These are phyloP conservation scores for Lasiodiplodia sp. DNA, from an alignment of 2,329 filamentous ascomycete genomes.

Conservation along the genomic window DNA sequence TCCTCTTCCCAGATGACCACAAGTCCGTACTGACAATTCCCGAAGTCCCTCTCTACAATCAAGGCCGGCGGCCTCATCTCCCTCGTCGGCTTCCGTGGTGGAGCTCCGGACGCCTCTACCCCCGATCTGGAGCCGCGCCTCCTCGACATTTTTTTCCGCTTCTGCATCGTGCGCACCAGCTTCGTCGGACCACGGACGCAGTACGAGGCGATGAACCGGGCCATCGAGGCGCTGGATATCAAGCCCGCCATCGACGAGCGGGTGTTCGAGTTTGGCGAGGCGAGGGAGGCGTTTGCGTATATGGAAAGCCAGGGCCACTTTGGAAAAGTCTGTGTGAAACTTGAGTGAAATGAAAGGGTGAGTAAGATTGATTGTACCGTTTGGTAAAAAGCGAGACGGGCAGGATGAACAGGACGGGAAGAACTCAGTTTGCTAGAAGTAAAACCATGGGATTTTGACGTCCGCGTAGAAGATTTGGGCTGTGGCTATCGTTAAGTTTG, in stretches of 20 bases:
- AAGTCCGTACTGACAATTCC: background rate
- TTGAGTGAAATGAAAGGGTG: constrained; percentile 37
- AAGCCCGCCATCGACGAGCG: constrained; percentile 66
- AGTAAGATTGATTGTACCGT: background rate
- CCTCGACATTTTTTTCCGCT: constrained; percentile 58
- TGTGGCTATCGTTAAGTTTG: too few relatives aligned
- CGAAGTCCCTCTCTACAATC: constrained; percentile 57
- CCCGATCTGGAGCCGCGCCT: constrained; percentile 58
- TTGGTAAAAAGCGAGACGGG: background rate
- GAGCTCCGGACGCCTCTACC: constrained; percentile 37
- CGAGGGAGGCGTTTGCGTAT: constrained; percentile 59
- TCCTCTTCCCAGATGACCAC: background rate
- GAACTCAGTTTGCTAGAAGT: background rate
- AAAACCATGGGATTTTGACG: too few relatives aligned
- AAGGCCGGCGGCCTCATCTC: constrained; percentile 62
- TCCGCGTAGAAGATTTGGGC: too few relatives aligned
- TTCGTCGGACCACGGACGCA: constrained; percentile 63
- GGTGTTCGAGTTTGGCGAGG: constrained; percentile 60
- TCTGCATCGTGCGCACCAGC: constrained; percentile 65
- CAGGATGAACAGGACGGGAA: too few relatives aligned
- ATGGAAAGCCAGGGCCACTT: constrained; percentile 59
- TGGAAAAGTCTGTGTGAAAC: constrained; percentile 51
- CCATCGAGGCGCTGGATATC: constrained; percentile 65
- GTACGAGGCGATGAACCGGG: constrained; percentile 66
- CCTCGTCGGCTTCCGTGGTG: constrained; percentile 65